These are phyloP conservation scores for Emergomyces orientalis DNA, from an alignment of 2,329 filamentous ascomycete genomes.

Conservation along the genomic window DNA sequence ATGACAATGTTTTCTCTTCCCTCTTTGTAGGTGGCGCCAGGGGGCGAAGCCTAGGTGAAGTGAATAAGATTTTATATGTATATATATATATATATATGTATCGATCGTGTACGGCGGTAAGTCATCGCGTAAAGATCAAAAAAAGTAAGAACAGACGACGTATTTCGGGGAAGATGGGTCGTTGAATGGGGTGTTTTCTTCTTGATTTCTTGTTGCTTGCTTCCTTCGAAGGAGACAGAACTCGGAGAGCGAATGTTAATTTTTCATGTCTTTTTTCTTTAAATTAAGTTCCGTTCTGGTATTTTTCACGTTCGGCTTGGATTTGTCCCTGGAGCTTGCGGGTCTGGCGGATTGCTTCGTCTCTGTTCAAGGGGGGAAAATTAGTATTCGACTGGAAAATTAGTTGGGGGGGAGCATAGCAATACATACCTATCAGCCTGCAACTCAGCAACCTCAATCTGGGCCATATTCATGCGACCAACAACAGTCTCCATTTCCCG, in stretches of 20 bases:
- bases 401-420: background rate
- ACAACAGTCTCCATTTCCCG: conserved; percentile 78
- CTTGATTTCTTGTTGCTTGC: background rate
- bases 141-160: background rate
- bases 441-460: conserved; percentile 72
- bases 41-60: background rate
- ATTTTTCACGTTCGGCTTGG: conserved; percentile 50
- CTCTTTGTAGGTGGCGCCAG: background rate
- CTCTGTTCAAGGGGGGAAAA: conserved; percentile 35
- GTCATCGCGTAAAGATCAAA: background rate
- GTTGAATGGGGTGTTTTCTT: background rate
- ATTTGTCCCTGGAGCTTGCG: conserved; percentile 59
- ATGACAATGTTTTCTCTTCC: background rate
- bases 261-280: too few relatives aligned
- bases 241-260: too few relatives aligned
- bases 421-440: conserved; percentile 43
- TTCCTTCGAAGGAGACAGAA: too few relatives aligned
- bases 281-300: too few relatives aligned
- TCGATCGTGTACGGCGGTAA: background rate
- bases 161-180: background rate
- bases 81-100: background rate
- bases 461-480: conserved; percentile 67
- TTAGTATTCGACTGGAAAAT: conserved; percentile 17
- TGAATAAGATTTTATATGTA: background rate
- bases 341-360: conserved; percentile 64